Evolutionary conservation across 164 flowering plant genomes (phyloP), one percentile per base, ranked within the genome.

Genomic region (Tetracentron sinense): DNA sequence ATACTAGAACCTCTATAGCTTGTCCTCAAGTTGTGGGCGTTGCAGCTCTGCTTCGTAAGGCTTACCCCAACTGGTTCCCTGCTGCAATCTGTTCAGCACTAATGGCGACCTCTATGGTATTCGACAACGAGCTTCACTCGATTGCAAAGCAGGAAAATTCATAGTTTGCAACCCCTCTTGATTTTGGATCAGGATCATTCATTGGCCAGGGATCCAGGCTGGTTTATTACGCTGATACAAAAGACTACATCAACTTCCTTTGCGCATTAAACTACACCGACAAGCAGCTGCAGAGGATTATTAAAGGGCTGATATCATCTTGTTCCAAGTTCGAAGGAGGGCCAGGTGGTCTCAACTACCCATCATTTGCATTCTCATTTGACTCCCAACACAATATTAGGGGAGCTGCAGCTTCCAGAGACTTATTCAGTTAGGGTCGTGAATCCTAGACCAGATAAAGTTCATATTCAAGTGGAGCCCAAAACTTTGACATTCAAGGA

Each of bases 81-180:
- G 60, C 60, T 14, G 67, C 67, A 15, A 64, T 64, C 22, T 17
- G 29, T 6, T 64, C 67, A 0, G 67, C 67, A 16, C 15, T 64
- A 5, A 64, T 64, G 67, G 54, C 67, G 8, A 64, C 60, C 3
- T 26, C 67, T 26, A 5, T 4, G 4, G 16, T n/a, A 3, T 1
- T 42, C n/a, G 58, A 64, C 28, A 33, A 25, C 29, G 15, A 54
- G 17, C 7, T 17, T 17, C 33, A 8, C 3, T 42, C 60, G 1
- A 14, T 62, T 6, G 20, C 23, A 11, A 11, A 12, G 20, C 17
- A 23, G 3, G 6, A 21, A 8, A 20, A 15, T 12, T 15, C 5
- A 31, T 2, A 5, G 4, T 15, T 19, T 3, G 28, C 56, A 25
- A 25, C 47, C 16, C 65, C 57, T 0, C 21, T 33, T 17, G 58